Base-by-base conservation (phyloP, 805 yeast species). In the Myxozyma neglecta region DNA sequence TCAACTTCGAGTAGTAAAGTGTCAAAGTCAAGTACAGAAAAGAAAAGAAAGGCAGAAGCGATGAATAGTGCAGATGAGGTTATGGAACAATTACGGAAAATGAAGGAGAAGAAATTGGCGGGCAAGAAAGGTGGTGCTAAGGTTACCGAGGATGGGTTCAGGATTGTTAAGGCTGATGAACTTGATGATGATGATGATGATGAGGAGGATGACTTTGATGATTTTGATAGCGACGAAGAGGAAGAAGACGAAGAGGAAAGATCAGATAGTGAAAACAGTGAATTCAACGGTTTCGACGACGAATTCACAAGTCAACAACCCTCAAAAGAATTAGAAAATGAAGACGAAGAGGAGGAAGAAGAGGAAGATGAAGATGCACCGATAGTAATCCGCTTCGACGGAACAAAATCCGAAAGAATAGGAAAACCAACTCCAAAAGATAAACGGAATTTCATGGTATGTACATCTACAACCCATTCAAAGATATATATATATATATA, bases 341-440 rank as follows among this genome's bases (percentile, higher is more conserved):
- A 51, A 44, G 37, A 43, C 2, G 52, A 56, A 42, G 48, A 54
- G 5, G 60, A 67, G 16, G 56, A 52, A 4, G 69, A 57, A 18
- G 16, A 18, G n/a, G 75, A 74, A 5, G 68, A 64, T 16, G 62
- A 55, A 13, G 69, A 69, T 14, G 59, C 53, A 1, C 79, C 77
- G 10, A 43, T 70, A 2, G 70, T 74, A 0, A 74, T 76, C 7
- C 70, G 67, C 32, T 77, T 75, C 60, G 58, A 58, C 7, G 79
- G 74, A 6, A 42, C 73, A 20, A 73, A 72, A 53, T 53, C 65
- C 3, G 61, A 57, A 24, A 43, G 53, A 18, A 18, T 62, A 13
- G 40, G 43, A 6, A 52, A 44, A 18, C 66, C 66, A 29, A 59
- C 65, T 0, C 69, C 69, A 20, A 62, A 65, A 3, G 73, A 73